Evolutionary conservation across 164 flowering plant species (phyloP), one percentile per base, ranked within the genome.

Genomic region (Taxillus chinensis): DNA sequence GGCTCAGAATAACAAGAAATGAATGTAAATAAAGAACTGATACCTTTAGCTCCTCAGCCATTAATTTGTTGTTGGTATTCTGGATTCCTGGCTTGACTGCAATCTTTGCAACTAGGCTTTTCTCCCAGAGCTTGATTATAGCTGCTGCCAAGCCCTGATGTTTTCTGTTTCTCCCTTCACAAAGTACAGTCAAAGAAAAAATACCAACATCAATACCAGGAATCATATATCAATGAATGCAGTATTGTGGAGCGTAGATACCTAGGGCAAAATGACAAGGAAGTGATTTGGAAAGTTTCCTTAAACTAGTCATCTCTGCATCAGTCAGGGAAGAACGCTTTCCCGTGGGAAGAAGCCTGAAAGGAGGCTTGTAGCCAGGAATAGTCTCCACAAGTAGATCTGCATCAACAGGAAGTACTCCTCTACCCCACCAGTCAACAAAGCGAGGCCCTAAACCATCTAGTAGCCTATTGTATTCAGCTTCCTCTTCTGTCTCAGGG

Each of bases 191-290:
- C 14, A 41, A 68, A n/a, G 63, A 14, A 27, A 27, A 27, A 27
- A 27, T 27, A 27, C 7, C 37, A 62, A 54, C 58, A 46, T 40
- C 42, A 13, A 57, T 51, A 13, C 53, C 49, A 61, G 27, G 27
- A 27, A 27, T 27, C 27, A 27, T 27, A 27, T 27, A 14, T 59
- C 49, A 66, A 16, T 15, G 27, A 62, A 3, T 13, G 16, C 37
- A 11, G 3, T 45, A 58, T 27, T 27, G 27, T 27, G 27, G 27
- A 27, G 27, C 1, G 27, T 2, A 27, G 61, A 59, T 87, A 91
- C 99, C 99, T 41, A 95, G 95, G 39, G 99, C 96, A 83, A 95
- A 95, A 83, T 95, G 99, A 71, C 85, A 83, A 69, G 99, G 99
- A 69, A 95, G 91, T 11, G 92, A 69, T 71, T 82, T 89, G 62